A percentile compares a stretch with the other conserved stretches of the same genome.
phyloP scores from a whole-genome alignment of 2,329 filamentous ascomycete genomes.

The Rhytidhysteron rufulum region DNA sequence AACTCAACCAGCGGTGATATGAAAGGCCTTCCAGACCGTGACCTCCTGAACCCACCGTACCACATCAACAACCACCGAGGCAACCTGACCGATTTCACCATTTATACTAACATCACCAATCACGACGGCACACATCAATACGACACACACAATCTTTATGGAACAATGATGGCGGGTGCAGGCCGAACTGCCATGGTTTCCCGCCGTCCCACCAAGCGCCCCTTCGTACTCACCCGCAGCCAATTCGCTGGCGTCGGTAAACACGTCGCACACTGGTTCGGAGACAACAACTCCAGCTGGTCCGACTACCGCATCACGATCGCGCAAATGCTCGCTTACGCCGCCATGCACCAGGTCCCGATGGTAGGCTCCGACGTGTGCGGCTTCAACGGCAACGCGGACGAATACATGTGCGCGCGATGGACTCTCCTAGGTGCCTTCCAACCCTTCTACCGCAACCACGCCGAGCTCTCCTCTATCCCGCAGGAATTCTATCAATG shows the following conservation, averaged over 20 bases:
- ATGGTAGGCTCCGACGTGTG: constrained; percentile 64
- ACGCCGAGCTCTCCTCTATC: constrained; percentile 55
- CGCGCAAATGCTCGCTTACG: constrained; percentile 43
- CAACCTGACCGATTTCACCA: constrained; percentile 44
- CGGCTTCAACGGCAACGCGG: constrained; percentile 66
- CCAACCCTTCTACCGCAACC: constrained; percentile 72
- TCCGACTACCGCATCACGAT: constrained; percentile 42
- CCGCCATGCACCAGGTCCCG: constrained; percentile 45
- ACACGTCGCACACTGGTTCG: constrained; percentile 59
- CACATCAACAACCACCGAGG: constrained; percentile 60
- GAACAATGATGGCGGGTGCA: constrained; percentile 67
- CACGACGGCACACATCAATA: constrained; percentile 65
- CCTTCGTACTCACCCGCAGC: constrained; percentile 70
- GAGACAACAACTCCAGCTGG: constrained; percentile 50
- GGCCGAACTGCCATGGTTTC: constrained; percentile 64
- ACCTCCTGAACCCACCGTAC: constrained; percentile 64
- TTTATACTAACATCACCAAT: constrained; percentile 65
- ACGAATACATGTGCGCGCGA: constrained; percentile 67
- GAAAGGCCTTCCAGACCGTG: constrained; percentile 58
- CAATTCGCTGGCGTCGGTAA: constrained; percentile 70
- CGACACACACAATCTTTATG: constrained; percentile 75
- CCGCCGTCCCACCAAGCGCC: constrained; percentile 61
- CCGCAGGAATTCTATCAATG: constrained; percentile 72
- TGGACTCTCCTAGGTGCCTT: constrained; percentile 73
- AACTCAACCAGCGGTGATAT: constrained; percentile 36